Conservation (phyloP, 495 filamentous ascomycete species). For the Aspergillus leporis region DNA sequence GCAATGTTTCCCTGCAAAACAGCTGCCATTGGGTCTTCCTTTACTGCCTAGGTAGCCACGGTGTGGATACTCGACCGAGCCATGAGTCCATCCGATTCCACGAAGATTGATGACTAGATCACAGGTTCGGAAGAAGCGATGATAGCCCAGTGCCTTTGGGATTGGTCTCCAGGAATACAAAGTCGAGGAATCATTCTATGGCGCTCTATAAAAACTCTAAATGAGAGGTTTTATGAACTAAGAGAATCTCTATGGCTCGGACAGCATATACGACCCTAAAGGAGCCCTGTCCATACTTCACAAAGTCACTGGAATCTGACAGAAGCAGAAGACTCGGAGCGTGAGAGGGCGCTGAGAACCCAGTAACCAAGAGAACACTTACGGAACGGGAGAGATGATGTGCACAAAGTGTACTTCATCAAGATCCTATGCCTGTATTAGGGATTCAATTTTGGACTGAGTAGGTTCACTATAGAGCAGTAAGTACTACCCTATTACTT, state of each 20-base stretch:
- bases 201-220: conserved; percentile 12
- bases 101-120: conserved; percentile 21
- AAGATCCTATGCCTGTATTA: too few relatives aligned
- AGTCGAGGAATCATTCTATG: background rate
- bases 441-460: too few relatives aligned
- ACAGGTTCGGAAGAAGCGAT: conserved; percentile 12
- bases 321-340: conserved; percentile 8
- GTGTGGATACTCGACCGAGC: conserved; percentile 18
- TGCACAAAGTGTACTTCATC: too few relatives aligned
- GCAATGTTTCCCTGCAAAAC: background rate
- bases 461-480: too few relatives aligned
- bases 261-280: conserved; percentile 16
- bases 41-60: background rate
- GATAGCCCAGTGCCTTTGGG: conserved; percentile 8
- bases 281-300: conserved; percentile 21
- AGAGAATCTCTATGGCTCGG: conserved; percentile 22
- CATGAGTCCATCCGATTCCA: conserved; percentile 22
- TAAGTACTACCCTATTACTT: too few relatives aligned
- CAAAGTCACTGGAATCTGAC: conserved; percentile 7
- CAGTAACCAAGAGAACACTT: too few relatives aligned
- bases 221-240: conserved; percentile 11
- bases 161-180: conserved; percentile 20
- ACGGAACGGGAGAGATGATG: too few relatives aligned
- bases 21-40: background rate
- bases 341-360: too few relatives aligned